phyloP scores from a whole-genome alignment of 257 asterid species.

The Coffea eugenioides region DNA sequence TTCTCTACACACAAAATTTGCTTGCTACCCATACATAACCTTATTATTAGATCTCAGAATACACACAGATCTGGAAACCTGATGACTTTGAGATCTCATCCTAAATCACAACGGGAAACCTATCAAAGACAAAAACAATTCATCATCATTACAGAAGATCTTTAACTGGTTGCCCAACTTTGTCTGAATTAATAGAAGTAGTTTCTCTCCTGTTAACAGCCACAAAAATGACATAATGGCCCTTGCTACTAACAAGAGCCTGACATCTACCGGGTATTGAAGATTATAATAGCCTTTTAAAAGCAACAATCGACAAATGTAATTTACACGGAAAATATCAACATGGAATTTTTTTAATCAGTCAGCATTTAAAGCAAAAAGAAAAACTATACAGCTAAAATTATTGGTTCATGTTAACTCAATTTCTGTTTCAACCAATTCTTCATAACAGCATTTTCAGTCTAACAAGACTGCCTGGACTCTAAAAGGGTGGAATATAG shows the following conservation, averaged over 20 bases:
- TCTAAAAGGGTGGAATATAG: not conserved
- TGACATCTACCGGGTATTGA: not conserved
- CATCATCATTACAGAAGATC: not conserved
- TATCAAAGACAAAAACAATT: not conserved
- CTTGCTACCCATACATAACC: too few species aligned
- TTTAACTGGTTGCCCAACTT: not conserved
- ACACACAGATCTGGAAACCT: not conserved
- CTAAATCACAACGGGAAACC: not conserved
- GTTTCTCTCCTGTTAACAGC: not conserved
- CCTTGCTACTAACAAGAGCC: not conserved
- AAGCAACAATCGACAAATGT: not conserved
- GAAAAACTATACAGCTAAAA: not conserved
- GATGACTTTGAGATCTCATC: not conserved
- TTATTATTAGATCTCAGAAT: not conserved
- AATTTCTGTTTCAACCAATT: not conserved
- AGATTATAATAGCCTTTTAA: not conserved
- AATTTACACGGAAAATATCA: not conserved
- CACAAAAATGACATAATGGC: not conserved
- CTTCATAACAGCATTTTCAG: not conserved
- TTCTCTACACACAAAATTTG: not conserved
- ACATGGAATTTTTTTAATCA: not conserved
- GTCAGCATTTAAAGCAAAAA: not conserved
- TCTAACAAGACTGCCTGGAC: not conserved
- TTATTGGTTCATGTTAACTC: not conserved
- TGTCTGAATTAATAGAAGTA: not conserved